A percentile compares a stretch with the other conserved stretches of the same genome.
These are phyloP conservation scores for Fragaria iinumae DNA, from an alignment of 306 rosid species.

Conservation along the genomic window DNA sequence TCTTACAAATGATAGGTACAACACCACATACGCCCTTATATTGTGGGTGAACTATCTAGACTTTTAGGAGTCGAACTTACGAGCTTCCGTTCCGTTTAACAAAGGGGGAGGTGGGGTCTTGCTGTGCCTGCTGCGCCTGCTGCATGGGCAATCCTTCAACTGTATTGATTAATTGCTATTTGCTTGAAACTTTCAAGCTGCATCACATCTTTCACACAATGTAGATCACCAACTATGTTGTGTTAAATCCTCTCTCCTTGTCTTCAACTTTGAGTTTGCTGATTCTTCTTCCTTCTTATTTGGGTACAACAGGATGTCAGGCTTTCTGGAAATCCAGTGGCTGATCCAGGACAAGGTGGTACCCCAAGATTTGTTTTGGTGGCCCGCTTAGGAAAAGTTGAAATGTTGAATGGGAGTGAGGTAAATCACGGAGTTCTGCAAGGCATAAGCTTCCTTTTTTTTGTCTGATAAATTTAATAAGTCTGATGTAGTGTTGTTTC, in stretches of 20 bases:
- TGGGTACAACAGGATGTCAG: constrained; percentile 60
- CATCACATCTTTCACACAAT: neutral
- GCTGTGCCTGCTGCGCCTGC: constrained; percentile 4
- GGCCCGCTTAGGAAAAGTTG: constrained; percentile 72
- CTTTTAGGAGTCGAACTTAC: neutral
- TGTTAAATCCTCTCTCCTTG: neutral
- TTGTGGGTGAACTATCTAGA: neutral
- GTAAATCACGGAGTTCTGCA: constrained; percentile 37
- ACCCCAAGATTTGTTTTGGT: constrained; percentile 75
- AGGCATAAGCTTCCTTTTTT: constrained; percentile 1
- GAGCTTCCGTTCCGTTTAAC: neutral
- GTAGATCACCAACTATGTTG: neutral
- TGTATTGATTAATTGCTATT: neutral
- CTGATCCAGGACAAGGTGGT: constrained; percentile 74
- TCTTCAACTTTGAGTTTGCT: constrained; percentile 22
- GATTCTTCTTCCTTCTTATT: neutral
- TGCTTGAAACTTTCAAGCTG: neutral
- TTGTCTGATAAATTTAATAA: constrained; percentile 16
- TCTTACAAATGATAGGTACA: neutral
- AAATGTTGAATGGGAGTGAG: constrained; percentile 87
- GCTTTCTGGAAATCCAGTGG: constrained; percentile 81
- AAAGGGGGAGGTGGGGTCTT: neutral
- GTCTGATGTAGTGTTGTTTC: constrained; percentile 18
- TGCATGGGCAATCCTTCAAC: neutral
- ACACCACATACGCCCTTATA: neutral